Evolutionary conservation across 2,329 filamentous ascomycete species (phyloP).

Genomic region (Lecanicillium sp.): DNA sequence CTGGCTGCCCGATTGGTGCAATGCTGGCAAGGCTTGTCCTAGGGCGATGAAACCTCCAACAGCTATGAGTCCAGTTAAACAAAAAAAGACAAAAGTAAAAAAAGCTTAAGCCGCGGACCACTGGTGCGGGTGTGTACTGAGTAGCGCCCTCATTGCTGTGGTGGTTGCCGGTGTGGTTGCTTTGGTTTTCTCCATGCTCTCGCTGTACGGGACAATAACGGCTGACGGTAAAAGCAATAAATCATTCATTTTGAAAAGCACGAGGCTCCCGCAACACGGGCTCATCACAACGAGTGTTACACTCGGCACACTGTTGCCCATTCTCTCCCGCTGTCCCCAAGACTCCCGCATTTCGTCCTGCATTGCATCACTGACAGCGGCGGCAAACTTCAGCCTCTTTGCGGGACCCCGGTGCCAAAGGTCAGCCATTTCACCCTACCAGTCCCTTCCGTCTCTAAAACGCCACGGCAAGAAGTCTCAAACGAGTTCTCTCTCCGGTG

Average conservation of each 20-base stretch:
- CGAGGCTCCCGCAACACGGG: too few relatives aligned
- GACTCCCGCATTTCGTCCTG: neutral
- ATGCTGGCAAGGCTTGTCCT: neutral
- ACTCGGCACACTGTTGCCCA: neutral
- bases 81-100: too few relatives aligned
- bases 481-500: slow-evolving; percentile 12
- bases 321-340: neutral
- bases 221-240: neutral
- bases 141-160: too few relatives aligned
- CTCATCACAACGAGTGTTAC: too few relatives aligned
- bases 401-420: slow-evolving; percentile 12
- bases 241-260: too few relatives aligned
- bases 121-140: too few relatives aligned
- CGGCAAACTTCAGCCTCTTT: slow-evolving; percentile 5
- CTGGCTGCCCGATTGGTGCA: slow-evolving; percentile 5
- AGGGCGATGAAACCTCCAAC: slow-evolving; percentile 6
- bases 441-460: slow-evolving; percentile 10
- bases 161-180: neutral
- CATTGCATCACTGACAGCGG: neutral
- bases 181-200: neutral
- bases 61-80: neutral
- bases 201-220: neutral
- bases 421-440: neutral
- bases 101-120: slow-evolving; percentile 9
- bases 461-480: slow-evolving; percentile 13